Conservation (phyloP, 768 basidiomycete species). For the Cubamyces sp. region DNA sequence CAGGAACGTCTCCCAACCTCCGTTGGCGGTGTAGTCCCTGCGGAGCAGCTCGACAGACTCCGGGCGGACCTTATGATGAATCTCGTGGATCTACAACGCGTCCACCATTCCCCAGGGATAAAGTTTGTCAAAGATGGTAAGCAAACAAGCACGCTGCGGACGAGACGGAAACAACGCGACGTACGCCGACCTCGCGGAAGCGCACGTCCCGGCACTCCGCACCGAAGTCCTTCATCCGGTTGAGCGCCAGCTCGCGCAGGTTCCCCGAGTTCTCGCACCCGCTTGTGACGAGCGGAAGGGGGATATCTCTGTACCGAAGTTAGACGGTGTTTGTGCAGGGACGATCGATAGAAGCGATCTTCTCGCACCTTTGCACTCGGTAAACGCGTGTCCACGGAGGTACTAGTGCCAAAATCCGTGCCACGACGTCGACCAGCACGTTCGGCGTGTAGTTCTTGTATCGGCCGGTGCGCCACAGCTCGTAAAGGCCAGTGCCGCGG, state of each 20-base stretch:
- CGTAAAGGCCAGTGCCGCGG: slow-evolving; percentile 93
- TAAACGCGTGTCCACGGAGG: slow-evolving; percentile 99
- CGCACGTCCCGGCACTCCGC: slow-evolving; percentile 97
- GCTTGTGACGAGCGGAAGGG: slow-evolving; percentile 92
- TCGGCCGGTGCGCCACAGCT: slow-evolving; percentile 94
- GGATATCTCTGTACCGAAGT: slow-evolving; percentile 75
- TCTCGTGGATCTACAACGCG: slow-evolving; percentile 84
- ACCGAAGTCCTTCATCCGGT: slow-evolving; percentile 99
- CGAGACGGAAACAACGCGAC: slow-evolving; percentile 36
- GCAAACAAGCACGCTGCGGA: slow-evolving; percentile 10
- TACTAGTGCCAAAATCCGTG: slow-evolving; percentile 92
- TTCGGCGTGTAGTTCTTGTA: slow-evolving; percentile 99
- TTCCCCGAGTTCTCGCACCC: slow-evolving; percentile 99
- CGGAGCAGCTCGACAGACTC: slow-evolving; percentile 94
- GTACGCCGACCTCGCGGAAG: slow-evolving; percentile 95
- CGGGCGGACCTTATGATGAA: slow-evolving; percentile 96
- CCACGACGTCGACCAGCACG: slow-evolving; percentile 95
- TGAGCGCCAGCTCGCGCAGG: slow-evolving; percentile 91
- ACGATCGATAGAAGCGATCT: not conserved
- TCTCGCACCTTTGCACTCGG: slow-evolving; percentile 84
- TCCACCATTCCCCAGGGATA: not conserved
- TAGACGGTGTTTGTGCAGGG: not conserved
- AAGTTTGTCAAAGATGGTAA: slow-evolving; percentile 1
- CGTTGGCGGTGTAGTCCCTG: slow-evolving; percentile 95
- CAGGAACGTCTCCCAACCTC: slow-evolving; percentile 99